Base-by-base conservation (phyloP, 495 filamentous ascomycete species). In the Jackrogersella minutella region DNA sequence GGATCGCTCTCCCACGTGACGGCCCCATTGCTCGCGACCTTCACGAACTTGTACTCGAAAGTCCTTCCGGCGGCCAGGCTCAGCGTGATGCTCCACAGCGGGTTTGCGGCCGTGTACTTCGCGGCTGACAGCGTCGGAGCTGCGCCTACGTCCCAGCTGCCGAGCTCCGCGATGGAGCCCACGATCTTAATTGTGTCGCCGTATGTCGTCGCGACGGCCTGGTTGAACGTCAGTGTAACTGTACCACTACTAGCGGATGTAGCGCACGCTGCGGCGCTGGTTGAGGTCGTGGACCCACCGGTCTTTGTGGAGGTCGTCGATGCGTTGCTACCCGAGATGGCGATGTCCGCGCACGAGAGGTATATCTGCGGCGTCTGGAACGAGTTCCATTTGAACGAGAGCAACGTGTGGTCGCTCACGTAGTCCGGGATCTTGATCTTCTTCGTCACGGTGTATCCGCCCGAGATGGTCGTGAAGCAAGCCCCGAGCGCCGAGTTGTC, bases 11-110 rank as follows among this genome's bases (percentile, higher is more conserved):
- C 85, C 86, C 85, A 88, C 16, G 69, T 74, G 1, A 86, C 77
- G 0, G 71, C 66, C 1, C 86, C 84, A 65, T 80, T 74, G 8
- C 72, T 71, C 33, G 76, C 75, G 26, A 84, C 74, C 10, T 80
- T 81, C 53, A 89, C 82, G 58, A 82, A 90, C 73, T 89, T 89
- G 62, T 89, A 89, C 72, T 87, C 64, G 41, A 89, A 80, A 6
- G 55, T 68, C 13, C 73, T 75, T 2, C 85, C 85, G 0, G 81
- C 77, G 0, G 81, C 72, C 11, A 88, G 50, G 2, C 65, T 36
- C 31, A 71, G 30, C 8, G 80, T 83, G 2, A 70, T 76, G 50
- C 57, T 80, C 86, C 85, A 87, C 22, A 85, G 39, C 9, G 79
- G 79, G 49, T 84, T 76, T 14, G 66, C 74, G 6, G 57, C 54